These are phyloP conservation scores for Penicillium sp. DNA, from an alignment of 2,329 filamentous ascomycete genomes.

Conservation along the genomic window DNA sequence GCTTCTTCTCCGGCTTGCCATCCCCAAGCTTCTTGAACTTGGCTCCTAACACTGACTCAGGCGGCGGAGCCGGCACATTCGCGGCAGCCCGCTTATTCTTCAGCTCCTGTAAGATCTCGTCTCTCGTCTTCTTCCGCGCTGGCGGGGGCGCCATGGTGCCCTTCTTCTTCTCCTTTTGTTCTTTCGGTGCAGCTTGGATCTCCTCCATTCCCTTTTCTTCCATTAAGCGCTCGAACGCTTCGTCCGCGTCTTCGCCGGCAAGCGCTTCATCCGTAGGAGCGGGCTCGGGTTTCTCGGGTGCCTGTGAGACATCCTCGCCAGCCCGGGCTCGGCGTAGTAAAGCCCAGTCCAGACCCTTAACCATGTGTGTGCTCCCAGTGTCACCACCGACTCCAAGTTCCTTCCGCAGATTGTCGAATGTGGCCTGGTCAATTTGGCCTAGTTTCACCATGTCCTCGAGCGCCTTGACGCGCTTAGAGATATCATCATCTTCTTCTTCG, in stretches of 20 bases:
- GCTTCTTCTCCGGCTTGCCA: conserved; percentile 48
- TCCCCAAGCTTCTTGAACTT: conserved; percentile 57
- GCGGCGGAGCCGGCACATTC: conserved; percentile 46
- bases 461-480: conserved; percentile 68
- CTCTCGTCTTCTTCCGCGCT: conserved; percentile 54
- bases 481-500: conserved; percentile 56
- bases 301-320: conserved; percentile 56
- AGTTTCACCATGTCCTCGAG: conserved; percentile 80
- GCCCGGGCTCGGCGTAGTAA: conserved; percentile 52
- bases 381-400: conserved; percentile 80
- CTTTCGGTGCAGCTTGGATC: conserved; percentile 30
- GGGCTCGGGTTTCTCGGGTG: conserved; percentile 27
- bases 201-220: conserved; percentile 39
- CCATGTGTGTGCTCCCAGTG: conserved; percentile 75
- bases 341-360: conserved; percentile 89
- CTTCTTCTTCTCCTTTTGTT: conserved; percentile 48
- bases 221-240: conserved; percentile 53
- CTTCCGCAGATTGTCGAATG: conserved; percentile 71
- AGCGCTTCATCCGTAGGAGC: conserved; percentile 32
- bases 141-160: conserved; percentile 50
- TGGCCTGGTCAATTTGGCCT: conserved; percentile 77
- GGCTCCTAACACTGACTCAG: conserved; percentile 52
- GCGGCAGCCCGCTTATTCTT: conserved; percentile 52
- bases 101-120: conserved; percentile 61
- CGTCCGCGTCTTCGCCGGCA: conserved; percentile 58